Conservation (phyloP, 306 rosid genomes). For the Quercus agrifolia region DNA sequence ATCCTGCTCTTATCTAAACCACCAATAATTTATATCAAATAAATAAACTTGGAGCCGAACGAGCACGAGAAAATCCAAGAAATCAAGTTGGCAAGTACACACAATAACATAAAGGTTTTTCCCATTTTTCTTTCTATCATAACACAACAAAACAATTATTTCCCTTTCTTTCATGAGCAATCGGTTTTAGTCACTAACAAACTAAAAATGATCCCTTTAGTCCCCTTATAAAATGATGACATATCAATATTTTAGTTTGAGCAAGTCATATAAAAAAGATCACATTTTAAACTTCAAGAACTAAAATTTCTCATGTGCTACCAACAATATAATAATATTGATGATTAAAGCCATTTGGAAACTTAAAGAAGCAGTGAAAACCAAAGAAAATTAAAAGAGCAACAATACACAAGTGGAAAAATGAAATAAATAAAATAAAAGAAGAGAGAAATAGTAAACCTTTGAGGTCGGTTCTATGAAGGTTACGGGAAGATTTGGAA, state of each 20-base stretch:
- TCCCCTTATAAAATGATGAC: too few relatives aligned
- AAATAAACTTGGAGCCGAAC: neutral
- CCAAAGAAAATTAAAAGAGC: neutral
- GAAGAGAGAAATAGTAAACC: slow-evolving; percentile 24
- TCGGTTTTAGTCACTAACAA: too few relatives aligned
- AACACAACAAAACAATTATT: too few relatives aligned
- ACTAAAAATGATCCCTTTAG: too few relatives aligned
- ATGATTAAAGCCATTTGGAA: too few relatives aligned
- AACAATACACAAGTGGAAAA: neutral
- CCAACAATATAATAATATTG: too few relatives aligned
- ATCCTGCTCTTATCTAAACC: slow-evolving; percentile 48
- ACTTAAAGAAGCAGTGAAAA: neutral
- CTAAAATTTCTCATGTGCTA: too few relatives aligned
- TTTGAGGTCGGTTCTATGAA: slow-evolving; percentile 56
- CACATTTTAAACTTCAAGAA: too few relatives aligned
- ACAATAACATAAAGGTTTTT: neutral
- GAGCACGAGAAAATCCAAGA: neutral
- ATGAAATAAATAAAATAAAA: neutral
- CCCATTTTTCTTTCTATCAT: neutral
- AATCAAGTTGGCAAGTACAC: neutral
- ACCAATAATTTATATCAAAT: slow-evolving; percentile 9
- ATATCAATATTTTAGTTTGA: too few relatives aligned
- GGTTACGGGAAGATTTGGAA: slow-evolving; percentile 64
- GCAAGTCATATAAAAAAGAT: too few relatives aligned
- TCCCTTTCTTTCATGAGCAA: too few relatives aligned